Evolutionary conservation across 345 rosid genomes (phyloP).

Genomic region (Cardamine chenopodiifolia): DNA sequence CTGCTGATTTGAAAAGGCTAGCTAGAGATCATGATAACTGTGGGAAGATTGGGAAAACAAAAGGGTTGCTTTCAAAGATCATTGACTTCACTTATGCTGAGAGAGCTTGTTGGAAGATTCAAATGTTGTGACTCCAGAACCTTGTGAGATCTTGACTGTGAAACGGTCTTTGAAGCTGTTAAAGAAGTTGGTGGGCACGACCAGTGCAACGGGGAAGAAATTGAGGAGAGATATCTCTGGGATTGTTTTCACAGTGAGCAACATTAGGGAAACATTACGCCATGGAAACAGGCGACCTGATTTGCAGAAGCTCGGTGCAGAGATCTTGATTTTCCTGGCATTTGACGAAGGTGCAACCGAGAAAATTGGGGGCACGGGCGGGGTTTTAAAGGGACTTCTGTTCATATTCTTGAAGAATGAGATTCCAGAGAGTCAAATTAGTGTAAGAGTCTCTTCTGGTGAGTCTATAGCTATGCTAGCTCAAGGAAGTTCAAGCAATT

Average conservation of each 20-base stretch:
- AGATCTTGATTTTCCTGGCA: conserved; percentile 73
- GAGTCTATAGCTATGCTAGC: conserved; percentile 88
- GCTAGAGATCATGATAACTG: conserved; percentile 88
- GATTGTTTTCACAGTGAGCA: conserved; percentile 80
- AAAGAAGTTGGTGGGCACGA: conserved; percentile 75
- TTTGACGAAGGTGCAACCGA: conserved; percentile 76
- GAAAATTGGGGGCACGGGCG: conserved; percentile 87
- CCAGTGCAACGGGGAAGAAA: conserved; percentile 70
- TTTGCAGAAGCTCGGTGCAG: conserved; percentile 69
- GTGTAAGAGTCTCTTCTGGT: conserved; percentile 70
- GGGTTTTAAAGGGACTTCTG: conserved; percentile 72
- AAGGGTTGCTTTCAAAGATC: conserved; percentile 87
- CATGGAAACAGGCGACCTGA: conserved; percentile 62
- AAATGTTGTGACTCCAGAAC: conserved; percentile 38
- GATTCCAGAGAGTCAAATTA: conserved; percentile 42
- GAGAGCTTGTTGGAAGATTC: conserved; percentile 49
- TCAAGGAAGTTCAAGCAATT: conserved; percentile 71
- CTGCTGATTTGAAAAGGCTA: conserved; percentile 69
- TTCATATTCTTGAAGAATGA: conserved; percentile 63
- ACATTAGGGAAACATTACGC: conserved; percentile 67
- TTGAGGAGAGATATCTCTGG: conserved; percentile 73
- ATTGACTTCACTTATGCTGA: conserved; percentile 77
- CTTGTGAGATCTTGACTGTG: conserved; percentile 58
- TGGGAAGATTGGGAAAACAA: conserved; percentile 81
- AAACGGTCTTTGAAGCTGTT: conserved; percentile 79